Conservation (phyloP, 2,329 filamentous ascomycete species). For the Huntiella omanensis region DNA sequence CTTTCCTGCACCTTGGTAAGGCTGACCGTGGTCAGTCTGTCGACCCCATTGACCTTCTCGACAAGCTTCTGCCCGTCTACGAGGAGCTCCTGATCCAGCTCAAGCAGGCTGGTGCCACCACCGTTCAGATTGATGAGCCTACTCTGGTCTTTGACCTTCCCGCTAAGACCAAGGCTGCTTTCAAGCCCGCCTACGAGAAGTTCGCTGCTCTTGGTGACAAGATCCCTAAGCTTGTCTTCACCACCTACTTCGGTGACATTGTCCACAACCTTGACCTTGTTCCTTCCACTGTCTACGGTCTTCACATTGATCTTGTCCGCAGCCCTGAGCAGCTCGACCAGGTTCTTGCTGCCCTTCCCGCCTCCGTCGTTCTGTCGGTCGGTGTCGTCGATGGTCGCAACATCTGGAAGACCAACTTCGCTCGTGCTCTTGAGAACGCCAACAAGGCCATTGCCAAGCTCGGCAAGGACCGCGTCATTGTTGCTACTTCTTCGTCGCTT, state of each 20-base stretch:
- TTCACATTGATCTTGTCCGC: conserved; percentile 92
- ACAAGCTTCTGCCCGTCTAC: conserved; percentile 88
- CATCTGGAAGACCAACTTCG: conserved; percentile 99
- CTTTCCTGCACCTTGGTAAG: conserved; percentile 95
- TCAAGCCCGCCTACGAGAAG: conserved; percentile 95
- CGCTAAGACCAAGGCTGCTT: conserved; percentile 79
- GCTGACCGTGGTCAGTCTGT: conserved; percentile 89
- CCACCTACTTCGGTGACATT: conserved; percentile 98
- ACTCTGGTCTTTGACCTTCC: conserved; percentile 88
- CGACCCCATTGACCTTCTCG: conserved; percentile 80
- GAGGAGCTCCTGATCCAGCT: conserved; percentile 81
- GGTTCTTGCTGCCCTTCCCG: conserved; percentile 63
- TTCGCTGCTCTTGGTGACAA: conserved; percentile 56
- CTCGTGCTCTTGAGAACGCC: conserved; percentile 77
- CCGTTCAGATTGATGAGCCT: conserved; percentile 96
- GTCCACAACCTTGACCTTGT: conserved; percentile 95
- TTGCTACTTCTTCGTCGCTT: conserved; percentile 91
- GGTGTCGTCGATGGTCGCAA: conserved; percentile 98
- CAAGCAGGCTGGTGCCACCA: conserved; percentile 89
- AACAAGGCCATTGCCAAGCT: conserved; percentile 85
- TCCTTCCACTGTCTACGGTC: conserved; percentile 58
- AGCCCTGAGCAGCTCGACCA: conserved; percentile 93
- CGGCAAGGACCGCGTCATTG: conserved; percentile 92
- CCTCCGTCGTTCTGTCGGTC: conserved; percentile 77
- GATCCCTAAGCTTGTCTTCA: conserved; percentile 73